Evolutionary conservation across 495 filamentous ascomycete species (phyloP).

Genomic region (Trichoderma gamsii): DNA sequence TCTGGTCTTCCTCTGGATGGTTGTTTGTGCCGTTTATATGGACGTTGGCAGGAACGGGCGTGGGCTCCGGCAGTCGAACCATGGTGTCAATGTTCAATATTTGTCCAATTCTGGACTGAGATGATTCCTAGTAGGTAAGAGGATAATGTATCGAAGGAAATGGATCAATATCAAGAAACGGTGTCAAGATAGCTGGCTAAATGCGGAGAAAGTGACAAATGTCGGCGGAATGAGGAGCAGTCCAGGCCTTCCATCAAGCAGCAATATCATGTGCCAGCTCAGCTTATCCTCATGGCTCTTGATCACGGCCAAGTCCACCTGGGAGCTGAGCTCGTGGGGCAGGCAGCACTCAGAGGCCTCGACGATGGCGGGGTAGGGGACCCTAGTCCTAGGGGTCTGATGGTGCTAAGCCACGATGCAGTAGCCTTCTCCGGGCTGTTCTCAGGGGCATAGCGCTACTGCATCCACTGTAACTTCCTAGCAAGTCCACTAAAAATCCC

Average conservation of each 20-base stretch:
- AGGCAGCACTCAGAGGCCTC: neutral
- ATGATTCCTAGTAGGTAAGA: too few relatives aligned
- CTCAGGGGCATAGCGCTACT: neutral
- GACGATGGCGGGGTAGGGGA: conserved; percentile 5
- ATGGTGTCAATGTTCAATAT: neutral
- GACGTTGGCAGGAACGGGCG: neutral
- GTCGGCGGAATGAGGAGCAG: neutral
- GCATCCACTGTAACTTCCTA: neutral
- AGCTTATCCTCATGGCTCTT: neutral
- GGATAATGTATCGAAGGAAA: too few relatives aligned
- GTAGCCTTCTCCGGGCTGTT: neutral
- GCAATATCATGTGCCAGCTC: neutral
- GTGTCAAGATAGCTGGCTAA: neutral
- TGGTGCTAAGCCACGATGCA: neutral
- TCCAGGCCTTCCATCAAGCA: neutral
- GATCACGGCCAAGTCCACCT: neutral
- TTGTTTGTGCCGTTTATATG: neutral
- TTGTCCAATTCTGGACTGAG: neutral
- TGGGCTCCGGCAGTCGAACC: neutral
- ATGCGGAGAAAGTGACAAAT: neutral
- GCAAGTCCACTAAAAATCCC: neutral
- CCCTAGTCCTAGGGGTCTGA: neutral
- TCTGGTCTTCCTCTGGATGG: neutral
- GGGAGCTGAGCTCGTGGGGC: conserved; percentile 1
- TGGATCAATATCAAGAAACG: too few relatives aligned